Evolutionary conservation across 1,284 basidiomycete species (phyloP).

Genomic region (Grifola frondosa): DNA sequence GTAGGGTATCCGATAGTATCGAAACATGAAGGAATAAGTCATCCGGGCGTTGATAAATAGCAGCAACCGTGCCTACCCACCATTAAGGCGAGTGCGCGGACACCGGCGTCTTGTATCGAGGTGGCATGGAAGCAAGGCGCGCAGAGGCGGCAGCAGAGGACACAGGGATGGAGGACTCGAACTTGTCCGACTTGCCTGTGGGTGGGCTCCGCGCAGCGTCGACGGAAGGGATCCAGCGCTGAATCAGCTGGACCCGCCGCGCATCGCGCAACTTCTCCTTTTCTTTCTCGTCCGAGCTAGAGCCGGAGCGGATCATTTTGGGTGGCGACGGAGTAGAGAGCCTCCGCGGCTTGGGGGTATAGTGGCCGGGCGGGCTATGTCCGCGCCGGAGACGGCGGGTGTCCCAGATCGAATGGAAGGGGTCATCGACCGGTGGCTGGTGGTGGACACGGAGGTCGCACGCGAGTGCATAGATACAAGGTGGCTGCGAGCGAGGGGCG

Average conservation of each 20-base stretch:
- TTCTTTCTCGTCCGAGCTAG: constrained; percentile 33
- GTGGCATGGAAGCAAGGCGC: constrained; percentile 21
- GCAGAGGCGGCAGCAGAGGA: constrained; percentile 16
- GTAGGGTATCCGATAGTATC: constrained; percentile 23
- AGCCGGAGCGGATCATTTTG: constrained; percentile 34
- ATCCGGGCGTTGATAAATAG: constrained; percentile 23
- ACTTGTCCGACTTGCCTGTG: constrained; percentile 22
- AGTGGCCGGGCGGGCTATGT: constrained; percentile 24
- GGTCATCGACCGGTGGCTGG: constrained; percentile 27
- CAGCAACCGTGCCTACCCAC: constrained; percentile 13
- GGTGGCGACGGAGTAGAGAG: constrained; percentile 29
- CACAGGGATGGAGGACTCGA: constrained; percentile 10
- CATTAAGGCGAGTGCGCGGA: constrained; percentile 26
- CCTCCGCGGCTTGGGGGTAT: constrained; percentile 28
- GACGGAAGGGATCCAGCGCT: constrained; percentile 32
- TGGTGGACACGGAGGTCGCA: constrained; percentile 20
- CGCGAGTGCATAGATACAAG: constrained; percentile 27
- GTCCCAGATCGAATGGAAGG: constrained; percentile 29
- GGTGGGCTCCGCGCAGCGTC: constrained; percentile 28
- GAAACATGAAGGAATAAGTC: constrained; percentile 19
- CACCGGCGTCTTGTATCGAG: constrained; percentile 32
- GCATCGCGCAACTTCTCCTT: constrained; percentile 29
- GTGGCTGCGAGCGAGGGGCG: constrained; percentile 27
- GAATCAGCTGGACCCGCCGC: constrained; percentile 31
- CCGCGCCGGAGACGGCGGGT: constrained; percentile 24